phyloP scores from a whole-genome alignment of 2,329 filamentous ascomycete genomes.

The Aureobasidium sp. region DNA sequence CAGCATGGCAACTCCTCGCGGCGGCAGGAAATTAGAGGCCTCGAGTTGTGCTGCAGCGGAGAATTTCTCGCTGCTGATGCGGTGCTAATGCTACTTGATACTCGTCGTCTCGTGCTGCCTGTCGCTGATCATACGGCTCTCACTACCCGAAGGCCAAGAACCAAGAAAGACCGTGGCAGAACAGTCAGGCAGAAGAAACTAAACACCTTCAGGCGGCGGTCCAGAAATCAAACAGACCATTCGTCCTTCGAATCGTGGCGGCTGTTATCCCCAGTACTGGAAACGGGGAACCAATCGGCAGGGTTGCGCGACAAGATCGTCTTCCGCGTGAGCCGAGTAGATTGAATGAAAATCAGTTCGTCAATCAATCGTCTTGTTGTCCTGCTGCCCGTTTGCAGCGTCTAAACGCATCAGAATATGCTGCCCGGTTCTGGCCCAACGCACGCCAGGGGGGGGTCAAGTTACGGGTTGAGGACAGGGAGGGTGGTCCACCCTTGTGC shows the following conservation, averaged over 20 bases:
- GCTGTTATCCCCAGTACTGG: background rate
- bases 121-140: constrained; percentile 9
- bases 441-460: constrained; percentile 15
- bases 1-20: constrained; percentile 4
- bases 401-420: background rate
- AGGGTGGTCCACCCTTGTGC: constrained; percentile 7
- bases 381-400: constrained; percentile 9
- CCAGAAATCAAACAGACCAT: background rate
- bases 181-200: background rate
- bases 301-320: constrained; percentile 13
- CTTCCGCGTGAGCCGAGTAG: constrained; percentile 14
- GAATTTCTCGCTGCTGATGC: background rate
- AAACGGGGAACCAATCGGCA: constrained; percentile 13
- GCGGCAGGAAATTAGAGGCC: constrained; percentile 1
- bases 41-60: constrained; percentile 10
- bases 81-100: too few species aligned
- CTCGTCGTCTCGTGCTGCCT: too few species aligned
- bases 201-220: background rate
- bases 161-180: background rate
- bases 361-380: constrained; percentile 10
- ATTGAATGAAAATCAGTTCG: constrained; percentile 13
- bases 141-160: constrained; percentile 7
- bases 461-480: background rate
- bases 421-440: constrained; percentile 9
- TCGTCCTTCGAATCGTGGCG: background rate